A percentile compares a stretch with the other conserved stretches of the same genome.
Evolutionary conservation across 2,329 filamentous ascomycete genomes (phyloP).

Genomic region (Orbilia ellipsospora): DNA sequence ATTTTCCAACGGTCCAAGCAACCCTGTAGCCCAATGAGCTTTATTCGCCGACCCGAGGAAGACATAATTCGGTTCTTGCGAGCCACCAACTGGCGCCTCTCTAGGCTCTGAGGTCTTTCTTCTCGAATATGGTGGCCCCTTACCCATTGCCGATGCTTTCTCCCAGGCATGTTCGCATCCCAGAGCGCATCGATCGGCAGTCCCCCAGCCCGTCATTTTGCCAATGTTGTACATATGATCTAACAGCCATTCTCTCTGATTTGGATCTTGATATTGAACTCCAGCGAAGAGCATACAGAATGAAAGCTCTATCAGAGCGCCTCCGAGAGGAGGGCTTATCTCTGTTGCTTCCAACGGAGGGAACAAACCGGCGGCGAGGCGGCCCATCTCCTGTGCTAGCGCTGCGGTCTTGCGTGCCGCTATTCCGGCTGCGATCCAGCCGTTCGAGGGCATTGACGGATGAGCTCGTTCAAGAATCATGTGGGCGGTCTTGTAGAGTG

Average conservation of each 20-base stretch:
- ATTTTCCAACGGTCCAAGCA: slow-evolving; percentile 39
- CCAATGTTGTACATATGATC: slow-evolving; percentile 78
- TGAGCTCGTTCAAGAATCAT: slow-evolving; percentile 85
- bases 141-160: slow-evolving; percentile 76
- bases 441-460: slow-evolving; percentile 88
- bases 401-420: slow-evolving; percentile 76
- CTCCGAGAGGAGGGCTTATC: slow-evolving; percentile 81
- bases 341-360: slow-evolving; percentile 68
- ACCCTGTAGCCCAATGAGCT: slow-evolving; percentile 46
- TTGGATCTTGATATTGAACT: slow-evolving; percentile 77
- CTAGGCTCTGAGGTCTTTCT: slow-evolving; percentile 41
- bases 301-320: slow-evolving; percentile 82
- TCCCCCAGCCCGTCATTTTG: slow-evolving; percentile 86
- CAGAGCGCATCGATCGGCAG: slow-evolving; percentile 80
- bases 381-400: slow-evolving; percentile 79
- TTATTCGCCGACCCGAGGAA: slow-evolving; percentile 52
- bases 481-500: slow-evolving; percentile 84
- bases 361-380: slow-evolving; percentile 78
- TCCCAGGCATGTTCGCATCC: slow-evolving; percentile 89
- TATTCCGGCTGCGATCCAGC: slow-evolving; percentile 85
- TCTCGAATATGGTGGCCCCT: slow-evolving; percentile 76
- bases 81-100: slow-evolving; percentile 33
- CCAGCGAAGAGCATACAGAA: slow-evolving; percentile 88
- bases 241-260: slow-evolving; percentile 82
- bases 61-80: slow-evolving; percentile 38